Base-by-base conservation (phyloP, 2,329 filamentous ascomycete genomes). In the Pyrenophora graminea region DNA sequence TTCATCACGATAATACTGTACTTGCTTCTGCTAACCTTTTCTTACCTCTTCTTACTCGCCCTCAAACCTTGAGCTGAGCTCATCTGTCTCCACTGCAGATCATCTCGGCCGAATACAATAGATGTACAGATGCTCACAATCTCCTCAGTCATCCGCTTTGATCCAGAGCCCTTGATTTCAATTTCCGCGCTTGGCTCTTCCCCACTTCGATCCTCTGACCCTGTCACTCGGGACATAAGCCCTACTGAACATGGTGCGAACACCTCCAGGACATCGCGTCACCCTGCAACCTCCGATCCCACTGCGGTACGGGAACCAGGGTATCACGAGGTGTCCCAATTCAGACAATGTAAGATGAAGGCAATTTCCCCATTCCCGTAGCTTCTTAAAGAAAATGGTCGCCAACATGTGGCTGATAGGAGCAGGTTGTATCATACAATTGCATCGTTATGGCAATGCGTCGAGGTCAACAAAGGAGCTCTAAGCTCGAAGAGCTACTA, bases 311-410 rank as follows among this genome's bases (percentile, higher is more conserved):
- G 32, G 63, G 25, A 54, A 61, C 51, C 55, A 62, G 56, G 61
- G 63, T 62, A 45, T 57, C 51, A 61, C 63, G 53, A 66, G 65
- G 51, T 62, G 58, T 50, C 65, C 58, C 40, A 63, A 65, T 63
- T 48, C 61, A 50, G 53, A 45, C 46, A 56, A 58, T 61, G 65
- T 67, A 54, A 53, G 47, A 45, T 50, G 39, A 57, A 48, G 36
- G 45, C 51, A 56, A 58, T 54, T 55, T 59, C 52, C 45, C 56
- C 39, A 39, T 58, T 51, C 52, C 55, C 21, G 50, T 47, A 56
- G 55, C 56, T 47, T 61, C 39, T 43, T 51, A 55, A 45, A 48
- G 30, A 58, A 37, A 58, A 48, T 56, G 41, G 44, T 45, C 40
- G 44, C 41, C 40, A 45, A 39, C 39, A 47, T 48, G 43, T 38